Evolutionary conservation across 73 alveolate genomes (phyloP), one percentile per base, ranked within the genome.

Genomic region (Paramecium bursaria): DNA sequence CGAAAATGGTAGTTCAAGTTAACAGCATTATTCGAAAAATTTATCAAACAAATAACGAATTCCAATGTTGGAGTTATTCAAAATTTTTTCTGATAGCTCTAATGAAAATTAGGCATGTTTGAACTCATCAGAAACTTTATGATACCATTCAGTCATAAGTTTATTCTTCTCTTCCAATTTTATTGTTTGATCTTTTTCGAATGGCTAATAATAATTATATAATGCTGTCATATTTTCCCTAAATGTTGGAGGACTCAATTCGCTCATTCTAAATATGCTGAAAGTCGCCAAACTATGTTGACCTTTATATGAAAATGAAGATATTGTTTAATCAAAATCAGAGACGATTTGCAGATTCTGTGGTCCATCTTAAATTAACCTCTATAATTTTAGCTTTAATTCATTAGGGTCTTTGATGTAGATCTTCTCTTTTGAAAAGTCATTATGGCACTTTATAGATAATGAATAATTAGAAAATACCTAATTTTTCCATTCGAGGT

Each of bases 241-340:
- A 47, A 67, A 67, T 19, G 33, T 57, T 14, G 33, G 27, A 21
- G 60, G 82, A 13, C 60, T 19, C 22, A 35, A 67, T 67, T 31
- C 27, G 1, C 60, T 19, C 55, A 35, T 31, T 35, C 82, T 39
- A 67, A 67, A 67, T 35, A 67, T 17, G 25, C 60, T 67, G 19
- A 67, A 67, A 9, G 82, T 67, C 11, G 82, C 82, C 2, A 57
- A 57, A 67, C 57, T 67, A n/a, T n/a, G n/a, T n/a, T n/a, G n/a
- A n/a, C n/a, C n/a, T n/a, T n/a, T n/a, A n/a, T n/a, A n/a, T n/a
- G 50, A 26, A 44, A 67, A 67, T n/a, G 82, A 67, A 15, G 82
- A 35, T 7, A 67, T 67, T 0, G 82, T 67, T 42, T 67, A 67
- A 30, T 39, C 82, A 7, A 67, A 67, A 67, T 39, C 82, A 15